Base-by-base conservation (phyloP, 768 basidiomycete genomes). In the Sporobolomyces roseus region DNA sequence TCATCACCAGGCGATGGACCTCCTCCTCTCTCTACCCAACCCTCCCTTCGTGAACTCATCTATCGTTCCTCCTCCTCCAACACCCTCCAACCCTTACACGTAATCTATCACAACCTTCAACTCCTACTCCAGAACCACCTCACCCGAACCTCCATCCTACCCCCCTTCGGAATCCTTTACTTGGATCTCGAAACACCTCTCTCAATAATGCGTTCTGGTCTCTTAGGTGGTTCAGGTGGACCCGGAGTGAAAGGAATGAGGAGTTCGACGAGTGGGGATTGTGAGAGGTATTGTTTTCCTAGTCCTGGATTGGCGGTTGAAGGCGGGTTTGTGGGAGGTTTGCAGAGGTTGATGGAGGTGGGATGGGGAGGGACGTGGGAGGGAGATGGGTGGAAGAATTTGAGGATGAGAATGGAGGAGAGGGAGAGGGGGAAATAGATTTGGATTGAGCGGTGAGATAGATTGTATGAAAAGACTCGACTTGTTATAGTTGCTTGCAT, bases 91-190 rank as follows among this genome's bases (percentile, higher is more conserved):
- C 33, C 50, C 8, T 58, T 68, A 16, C 51, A 63, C 48, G 33
- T 63, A 10, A 29, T 74, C 27, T 70, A 68, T 67, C 70, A 72
- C 73, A 76, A 75, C 58, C 62, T 74, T 25, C 75, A 76, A 41
- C 59, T 71, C 53, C 41, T 67, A 35, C 23, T 76, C 30, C 73
- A 75, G 50, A 74, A 75, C 63, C 56, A 60, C 41, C 27, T 73
- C 53, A 33, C 61, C 14, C 65, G 74, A 4, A 29, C 27, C 4
- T 4, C 9, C 17, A 21, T 76, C 51, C 52, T 67, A 0, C 73
- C 74, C 0, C 21, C n/a, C 2, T 58, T 74, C 25, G 74, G 75
- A 4, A 58, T 74, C 25, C 32, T 65, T 13, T 76, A 36, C 62
- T 68, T 76, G 53, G 74, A 75, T 66, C 54, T 75, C 41, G 75